Percentiles rank a stretch among this genome's conserved stretches.
These are phyloP conservation scores for Chaetomiaceae sp. DNA, from an alignment of 2,329 filamentous ascomycete species.

Conservation along the genomic window DNA sequence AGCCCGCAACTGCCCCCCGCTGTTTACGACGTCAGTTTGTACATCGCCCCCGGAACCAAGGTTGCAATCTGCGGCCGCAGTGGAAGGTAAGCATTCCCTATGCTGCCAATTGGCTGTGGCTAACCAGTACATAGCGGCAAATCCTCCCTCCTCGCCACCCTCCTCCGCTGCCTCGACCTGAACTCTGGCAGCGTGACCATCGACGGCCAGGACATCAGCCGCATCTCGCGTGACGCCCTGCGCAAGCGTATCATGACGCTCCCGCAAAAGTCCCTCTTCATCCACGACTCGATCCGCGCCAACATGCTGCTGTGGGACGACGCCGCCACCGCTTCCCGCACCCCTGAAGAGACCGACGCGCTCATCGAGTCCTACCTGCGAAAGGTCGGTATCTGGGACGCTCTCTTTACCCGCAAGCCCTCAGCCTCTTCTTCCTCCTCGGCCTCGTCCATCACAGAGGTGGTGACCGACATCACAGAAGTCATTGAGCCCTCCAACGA, in stretches of 20 bases:
- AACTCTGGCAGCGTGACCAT: too few relatives aligned
- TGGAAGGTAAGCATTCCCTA: slow-evolving; percentile 3
- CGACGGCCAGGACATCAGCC: slow-evolving; percentile 10
- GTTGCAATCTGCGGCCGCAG: neutral
- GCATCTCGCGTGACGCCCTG: slow-evolving; percentile 5
- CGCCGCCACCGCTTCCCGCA: neutral
- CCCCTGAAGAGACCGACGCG: neutral
- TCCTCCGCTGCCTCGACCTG: too few relatives aligned
- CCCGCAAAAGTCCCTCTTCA: slow-evolving; percentile 7
- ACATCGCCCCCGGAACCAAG: too few relatives aligned
- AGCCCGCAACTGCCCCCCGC: neutral
- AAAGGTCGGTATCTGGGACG: slow-evolving; percentile 13
- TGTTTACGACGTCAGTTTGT: too few relatives aligned
- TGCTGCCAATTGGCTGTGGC: neutral
- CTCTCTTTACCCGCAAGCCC: slow-evolving; percentile 9
- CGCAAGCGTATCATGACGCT: slow-evolving; percentile 11
- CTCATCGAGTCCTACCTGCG: slow-evolving; percentile 11
- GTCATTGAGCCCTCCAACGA: neutral
- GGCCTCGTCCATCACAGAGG: neutral
- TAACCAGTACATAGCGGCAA: neutral
- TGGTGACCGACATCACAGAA: neutral
- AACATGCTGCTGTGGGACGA: slow-evolving; percentile 14
- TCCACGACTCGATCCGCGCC: slow-evolving; percentile 9
- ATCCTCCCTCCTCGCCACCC: too few relatives aligned
- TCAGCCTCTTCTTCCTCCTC: neutral